Base-by-base conservation (phyloP, 306 rosid species). In the Quercus variabilis region DNA sequence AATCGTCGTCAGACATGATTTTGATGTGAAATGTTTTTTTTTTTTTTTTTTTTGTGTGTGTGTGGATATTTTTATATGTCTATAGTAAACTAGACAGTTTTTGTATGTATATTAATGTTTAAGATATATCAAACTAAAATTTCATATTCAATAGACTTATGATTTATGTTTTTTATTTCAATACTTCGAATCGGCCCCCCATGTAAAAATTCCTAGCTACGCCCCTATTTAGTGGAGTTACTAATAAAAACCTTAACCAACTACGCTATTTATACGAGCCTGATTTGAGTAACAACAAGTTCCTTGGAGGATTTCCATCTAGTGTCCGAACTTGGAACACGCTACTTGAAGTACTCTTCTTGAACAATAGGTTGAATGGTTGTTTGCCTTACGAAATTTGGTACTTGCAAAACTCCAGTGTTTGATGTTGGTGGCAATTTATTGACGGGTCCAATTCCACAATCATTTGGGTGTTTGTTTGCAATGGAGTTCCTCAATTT, bases 311-410 rank as follows among this genome's bases (percentile, higher is more conserved):
- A 13, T 84, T 84, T 26, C 87, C 87, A 5, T 21, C 52, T 2
- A 73, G 31, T 63, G 64, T 80, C n/a, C 79, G 82, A 15, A 82
- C 87, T 5, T 77, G 84, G 84, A 56, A 38, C 4, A 84, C 85
- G 21, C 74, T 84, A 6, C 56, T 14, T 2, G 87, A 84, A 31
- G 74, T 69, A 0, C 77, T 84, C 5, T 68, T 84, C 28, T 17
- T 84, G 55, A 60, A 55, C 52, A 84, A 84, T 71, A 56, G 56
- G 30, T 76, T 84, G 60, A 43, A 84, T 1, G 87, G 85, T 18
- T 80, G 87, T 74, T 62, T 84, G 11, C 87, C 85, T 3, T 84
- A 72, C 10, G 85, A 84, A 55, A 80, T 84, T 30, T 85, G 87
- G 3, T 84, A 65, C 41, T 70, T 84, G 70, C 35, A n/a, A 52